phyloP scores from a whole-genome alignment of 164 flowering plant genomes.

The Umbilicus rupestris region DNA sequence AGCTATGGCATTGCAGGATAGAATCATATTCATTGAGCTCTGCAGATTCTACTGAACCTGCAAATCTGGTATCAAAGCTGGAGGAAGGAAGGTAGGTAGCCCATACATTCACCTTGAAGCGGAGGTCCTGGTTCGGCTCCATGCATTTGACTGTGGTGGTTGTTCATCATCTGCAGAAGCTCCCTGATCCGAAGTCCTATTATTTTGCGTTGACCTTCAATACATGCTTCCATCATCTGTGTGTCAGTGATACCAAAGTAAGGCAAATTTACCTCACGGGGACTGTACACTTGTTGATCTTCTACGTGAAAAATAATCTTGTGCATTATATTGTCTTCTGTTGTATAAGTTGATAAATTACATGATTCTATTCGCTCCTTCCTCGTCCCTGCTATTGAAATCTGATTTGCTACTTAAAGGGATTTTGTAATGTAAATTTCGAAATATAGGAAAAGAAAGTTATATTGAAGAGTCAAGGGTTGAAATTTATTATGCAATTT shows the following conservation, averaged over 20 bases:
- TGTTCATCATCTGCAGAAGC: not conserved
- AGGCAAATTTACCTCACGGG: too few species aligned
- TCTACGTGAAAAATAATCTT: too few species aligned
- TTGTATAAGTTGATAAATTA: too few species aligned
- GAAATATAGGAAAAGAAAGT: too few species aligned
- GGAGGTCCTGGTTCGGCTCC: not conserved
- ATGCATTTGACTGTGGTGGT: not conserved
- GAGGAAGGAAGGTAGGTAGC: constrained; percentile 4
- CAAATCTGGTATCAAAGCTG: not conserved
- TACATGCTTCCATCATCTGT: not conserved
- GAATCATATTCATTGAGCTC: not conserved
- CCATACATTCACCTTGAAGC: not conserved
- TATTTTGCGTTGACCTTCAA: not conserved
- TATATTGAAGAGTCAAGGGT: too few species aligned
- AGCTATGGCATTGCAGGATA: not conserved
- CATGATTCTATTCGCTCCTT: not conserved
- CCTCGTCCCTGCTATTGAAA: too few species aligned
- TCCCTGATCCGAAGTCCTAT: not conserved
- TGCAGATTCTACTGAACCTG: not conserved
- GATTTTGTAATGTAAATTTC: too few species aligned
- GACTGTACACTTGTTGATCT: too few species aligned
- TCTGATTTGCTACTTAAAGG: too few species aligned
- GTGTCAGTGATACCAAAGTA: too few species aligned
- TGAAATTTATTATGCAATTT: too few species aligned
- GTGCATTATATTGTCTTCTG: too few species aligned